A percentile compares a stretch with the other conserved stretches of the same genome.
Evolutionary conservation across 2,329 filamentous ascomycete species (phyloP).

Genomic region (Apiospora kogelbergensis): DNA sequence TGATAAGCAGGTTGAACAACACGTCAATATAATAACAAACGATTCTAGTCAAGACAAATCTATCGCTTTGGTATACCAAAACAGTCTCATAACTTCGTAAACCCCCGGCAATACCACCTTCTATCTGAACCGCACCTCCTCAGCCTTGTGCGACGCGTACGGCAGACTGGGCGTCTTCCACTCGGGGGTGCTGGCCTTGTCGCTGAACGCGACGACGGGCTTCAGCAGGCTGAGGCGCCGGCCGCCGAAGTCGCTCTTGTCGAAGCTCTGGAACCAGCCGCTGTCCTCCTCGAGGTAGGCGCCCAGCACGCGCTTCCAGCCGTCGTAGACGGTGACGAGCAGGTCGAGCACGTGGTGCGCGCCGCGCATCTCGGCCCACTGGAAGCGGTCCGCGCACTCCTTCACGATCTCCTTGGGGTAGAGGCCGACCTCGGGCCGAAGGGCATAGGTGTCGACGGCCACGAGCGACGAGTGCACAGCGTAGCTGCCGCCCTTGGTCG

Average conservation of each 20-base stretch:
- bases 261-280: conserved; percentile 26
- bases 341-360: conserved; percentile 27
- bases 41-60: background rate
- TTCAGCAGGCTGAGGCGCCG: conserved; percentile 23
- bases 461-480: conserved; percentile 30
- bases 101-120: background rate
- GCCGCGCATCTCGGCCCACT: conserved; percentile 26
- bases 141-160: conserved; percentile 19
- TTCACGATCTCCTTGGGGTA: conserved; percentile 26
- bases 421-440: conserved; percentile 31
- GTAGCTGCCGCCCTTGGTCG: conserved; percentile 31
- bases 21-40: background rate
- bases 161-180: conserved; percentile 26
- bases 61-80: background rate
- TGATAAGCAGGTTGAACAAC: background rate
- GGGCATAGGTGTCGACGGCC: conserved; percentile 26
- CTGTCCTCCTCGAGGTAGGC: conserved; percentile 21
- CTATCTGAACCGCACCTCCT: background rate
- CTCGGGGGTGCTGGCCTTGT: conserved; percentile 17
- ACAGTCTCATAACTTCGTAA: conserved; percentile 6
- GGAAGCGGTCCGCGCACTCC: conserved; percentile 25
- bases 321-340: conserved; percentile 22
- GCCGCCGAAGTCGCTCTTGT: conserved; percentile 23
- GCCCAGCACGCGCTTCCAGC: conserved; percentile 23
- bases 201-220: conserved; percentile 25